Evolutionary conservation across 2,329 filamentous ascomycete species (phyloP).

Genomic region (Chrysoporthe cubensis): DNA sequence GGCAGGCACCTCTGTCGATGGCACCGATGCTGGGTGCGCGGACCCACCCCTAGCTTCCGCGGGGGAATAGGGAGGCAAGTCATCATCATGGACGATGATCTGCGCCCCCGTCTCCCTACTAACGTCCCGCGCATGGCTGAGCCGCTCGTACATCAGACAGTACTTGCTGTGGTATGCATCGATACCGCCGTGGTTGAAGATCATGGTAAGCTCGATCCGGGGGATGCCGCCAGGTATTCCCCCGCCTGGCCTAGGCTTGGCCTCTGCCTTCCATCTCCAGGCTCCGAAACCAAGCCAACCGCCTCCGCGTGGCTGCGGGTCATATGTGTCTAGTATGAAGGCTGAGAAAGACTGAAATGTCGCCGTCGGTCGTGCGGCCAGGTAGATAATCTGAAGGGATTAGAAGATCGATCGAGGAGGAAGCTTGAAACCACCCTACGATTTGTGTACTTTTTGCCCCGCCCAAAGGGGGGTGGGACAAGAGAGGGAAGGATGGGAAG

Average conservation of each 20-base stretch:
- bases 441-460: background rate
- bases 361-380: slow-evolving; percentile 71
- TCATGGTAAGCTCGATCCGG: slow-evolving; percentile 79
- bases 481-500: background rate
- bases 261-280: slow-evolving; percentile 83
- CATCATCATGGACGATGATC: slow-evolving; percentile 68
- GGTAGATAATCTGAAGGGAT: slow-evolving; percentile 74
- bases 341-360: slow-evolving; percentile 85
- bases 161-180: slow-evolving; percentile 86
- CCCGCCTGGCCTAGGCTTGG: slow-evolving; percentile 81
- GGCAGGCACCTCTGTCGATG: slow-evolving; percentile 31
- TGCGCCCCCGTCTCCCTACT: slow-evolving; percentile 68
- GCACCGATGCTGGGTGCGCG: slow-evolving; percentile 33
- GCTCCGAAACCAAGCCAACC: slow-evolving; percentile 80
- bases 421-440: background rate
- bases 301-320: slow-evolving; percentile 76
- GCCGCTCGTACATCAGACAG: slow-evolving; percentile 80
- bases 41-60: slow-evolving; percentile 33
- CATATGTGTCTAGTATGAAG: slow-evolving; percentile 84
- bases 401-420: slow-evolving; percentile 33
- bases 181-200: slow-evolving; percentile 94
- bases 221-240: slow-evolving; percentile 76
- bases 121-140: slow-evolving; percentile 79
- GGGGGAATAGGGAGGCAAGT: slow-evolving; percentile 78
- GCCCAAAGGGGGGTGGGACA: slow-evolving; percentile 3